These are phyloP conservation scores for Eragrostis curvula DNA, from an alignment of 176 grass and related monocot genomes.

Conservation along the genomic window DNA sequence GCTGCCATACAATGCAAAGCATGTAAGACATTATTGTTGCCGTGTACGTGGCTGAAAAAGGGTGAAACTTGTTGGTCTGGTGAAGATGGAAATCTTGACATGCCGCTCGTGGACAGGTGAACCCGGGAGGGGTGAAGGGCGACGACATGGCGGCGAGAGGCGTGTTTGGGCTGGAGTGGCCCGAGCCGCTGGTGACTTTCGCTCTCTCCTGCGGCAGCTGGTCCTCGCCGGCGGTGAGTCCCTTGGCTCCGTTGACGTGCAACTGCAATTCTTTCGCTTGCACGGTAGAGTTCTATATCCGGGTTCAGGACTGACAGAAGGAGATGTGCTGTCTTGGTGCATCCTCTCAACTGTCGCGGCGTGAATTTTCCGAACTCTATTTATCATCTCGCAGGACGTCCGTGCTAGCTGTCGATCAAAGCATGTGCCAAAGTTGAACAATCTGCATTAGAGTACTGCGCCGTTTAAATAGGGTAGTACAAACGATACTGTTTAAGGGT, in stretches of 20 bases:
- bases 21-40: constrained; percentile 42
- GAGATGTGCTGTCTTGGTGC: background rate
- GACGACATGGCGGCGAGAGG: constrained; percentile 40
- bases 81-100: background rate
- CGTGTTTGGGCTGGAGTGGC: constrained; percentile 59
- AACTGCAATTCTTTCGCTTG: background rate
- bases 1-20: constrained; percentile 61
- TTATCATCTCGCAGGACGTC: constrained; percentile 29
- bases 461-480: constrained; percentile 5
- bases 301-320: background rate
- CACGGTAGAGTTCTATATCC: background rate
- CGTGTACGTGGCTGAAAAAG: background rate
- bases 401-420: background rate
- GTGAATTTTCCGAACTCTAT: background rate
- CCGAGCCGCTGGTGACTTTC: constrained; percentile 68
- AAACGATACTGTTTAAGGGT: background rate
- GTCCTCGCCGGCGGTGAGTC: constrained; percentile 81
- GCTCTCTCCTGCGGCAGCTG: constrained; percentile 80
- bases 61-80: background rate
- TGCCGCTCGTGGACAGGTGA: constrained; percentile 29
- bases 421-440: constrained; percentile 22
- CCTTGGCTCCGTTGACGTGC: background rate
- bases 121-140: constrained; percentile 38
- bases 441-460: background rate
- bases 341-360: constrained; percentile 9